A percentile compares a stretch with the other conserved stretches of the same genome.
Conservation (phyloP, 1,284 basidiomycete species). For the Cystobasidiaceae sp. region DNA sequence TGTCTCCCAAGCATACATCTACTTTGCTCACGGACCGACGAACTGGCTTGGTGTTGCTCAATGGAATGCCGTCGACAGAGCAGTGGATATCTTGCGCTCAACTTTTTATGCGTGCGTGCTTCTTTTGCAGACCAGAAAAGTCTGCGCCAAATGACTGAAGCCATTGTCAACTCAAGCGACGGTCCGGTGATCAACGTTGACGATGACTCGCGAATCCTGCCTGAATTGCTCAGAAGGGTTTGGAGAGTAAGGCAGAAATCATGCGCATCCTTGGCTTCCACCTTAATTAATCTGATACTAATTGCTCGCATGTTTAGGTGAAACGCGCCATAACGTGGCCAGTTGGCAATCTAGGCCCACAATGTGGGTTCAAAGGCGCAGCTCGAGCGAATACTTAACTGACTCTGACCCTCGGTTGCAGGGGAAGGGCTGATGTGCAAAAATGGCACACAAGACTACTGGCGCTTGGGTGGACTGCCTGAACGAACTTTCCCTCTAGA, state of each 20-base stretch:
- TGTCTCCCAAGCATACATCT: constrained; percentile 6
- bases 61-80: constrained; percentile 6
- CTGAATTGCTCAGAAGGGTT: constrained; percentile 12
- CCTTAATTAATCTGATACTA: no score
- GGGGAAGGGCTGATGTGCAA: constrained; percentile 18
- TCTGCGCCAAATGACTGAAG: no score
- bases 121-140: no score
- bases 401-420: background rate
- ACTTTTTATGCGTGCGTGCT: constrained; percentile 12
- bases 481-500: constrained; percentile 11
- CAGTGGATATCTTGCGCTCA: constrained; percentile 3
- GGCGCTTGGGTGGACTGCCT: constrained; percentile 8
- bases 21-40: constrained; percentile 22
- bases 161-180: constrained; percentile 9
- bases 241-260: constrained; percentile 11
- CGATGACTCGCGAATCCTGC: constrained; percentile 13
- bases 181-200: constrained; percentile 23
- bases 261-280: no score
- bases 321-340: constrained; percentile 12
- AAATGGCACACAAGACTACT: constrained; percentile 4
- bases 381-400: background rate
- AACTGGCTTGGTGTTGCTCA: constrained; percentile 9
- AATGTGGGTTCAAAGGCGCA: background rate
- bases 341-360: constrained; percentile 1
- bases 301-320: no score